Evolutionary conservation across 1,284 basidiomycete genomes (phyloP), one percentile per base, ranked within the genome.

Genomic region (Coriolopsis trogii): DNA sequence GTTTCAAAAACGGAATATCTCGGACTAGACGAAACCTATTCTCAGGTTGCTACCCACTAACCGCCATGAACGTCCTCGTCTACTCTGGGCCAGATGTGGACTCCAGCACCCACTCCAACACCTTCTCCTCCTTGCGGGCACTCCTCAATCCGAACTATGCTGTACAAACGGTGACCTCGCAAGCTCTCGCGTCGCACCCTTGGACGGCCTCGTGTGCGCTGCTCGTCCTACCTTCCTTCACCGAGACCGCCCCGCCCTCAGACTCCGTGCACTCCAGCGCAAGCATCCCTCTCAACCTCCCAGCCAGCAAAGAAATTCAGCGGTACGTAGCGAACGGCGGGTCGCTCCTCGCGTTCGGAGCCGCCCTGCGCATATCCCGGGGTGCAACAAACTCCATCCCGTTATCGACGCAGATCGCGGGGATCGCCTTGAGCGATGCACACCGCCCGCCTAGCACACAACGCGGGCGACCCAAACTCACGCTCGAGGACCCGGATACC

Each of bases 131-230:
- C 7, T 79, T 95, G 26, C 77, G 79, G 29, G 70, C 78, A 6
- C 65, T 88, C 26, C 80, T 94, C 13, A 63, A 77, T 7, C 87
- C 91, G 0, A 80, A 87, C 67, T 95, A 94, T 68, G 83, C 89
- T 13, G 84, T 95, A 30, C 89, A 92, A 54, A 69, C 81, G 3
- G 77, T 93, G 46, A 73, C 82, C 0, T 73, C 78, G 0, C 71
- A 81, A 30, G 67, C 80, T 0, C 73, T 96, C 8, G 70, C 76
- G 0, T 73, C 78, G 1, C 84, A 89, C 49, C 93, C 93, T 8
- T 96, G 93, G 93, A 68, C 82, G 39, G 66, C 74, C 2, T 78
- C 78, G 25, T 94, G 92, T 63, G 86, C 87, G 4, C 75, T 95
- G 2, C 79, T 96, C 6, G 87, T 93, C 41, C 72, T 95, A 49